Percentiles rank a stretch among this genome's conserved stretches.
These are phyloP conservation scores for Bombardia bombarda DNA, from an alignment of 495 filamentous ascomycete genomes.

Conservation along the genomic window DNA sequence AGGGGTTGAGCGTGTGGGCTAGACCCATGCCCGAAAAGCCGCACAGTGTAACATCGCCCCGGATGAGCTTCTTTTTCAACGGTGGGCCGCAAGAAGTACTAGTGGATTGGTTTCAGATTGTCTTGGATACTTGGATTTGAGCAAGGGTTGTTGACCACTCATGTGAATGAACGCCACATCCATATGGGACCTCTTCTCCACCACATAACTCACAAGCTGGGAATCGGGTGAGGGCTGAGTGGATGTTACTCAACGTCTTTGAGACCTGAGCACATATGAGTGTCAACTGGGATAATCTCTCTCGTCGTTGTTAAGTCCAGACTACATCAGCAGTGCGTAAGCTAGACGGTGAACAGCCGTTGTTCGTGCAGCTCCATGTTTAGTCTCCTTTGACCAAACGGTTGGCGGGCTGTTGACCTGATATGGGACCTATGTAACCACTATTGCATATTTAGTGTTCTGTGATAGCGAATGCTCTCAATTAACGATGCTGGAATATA, in stretches of 20 bases:
- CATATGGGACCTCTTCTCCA: neutral
- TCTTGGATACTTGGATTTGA: neutral
- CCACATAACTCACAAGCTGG: neutral
- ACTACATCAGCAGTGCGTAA: neutral
- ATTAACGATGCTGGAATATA: too few relatives aligned
- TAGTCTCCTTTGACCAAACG: neutral
- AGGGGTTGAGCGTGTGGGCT: too few relatives aligned
- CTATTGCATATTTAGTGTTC: neutral
- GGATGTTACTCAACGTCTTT: neutral
- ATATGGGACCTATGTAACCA: neutral
- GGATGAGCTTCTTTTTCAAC: constrained; percentile 7
- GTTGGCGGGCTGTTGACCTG: neutral
- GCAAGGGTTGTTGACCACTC: neutral
- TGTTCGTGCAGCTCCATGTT: neutral
- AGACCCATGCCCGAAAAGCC: too few relatives aligned
- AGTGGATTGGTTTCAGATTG: constrained; percentile 17
- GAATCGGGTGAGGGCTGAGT: neutral
- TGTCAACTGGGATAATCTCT: neutral
- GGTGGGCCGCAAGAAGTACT: constrained; percentile 5
- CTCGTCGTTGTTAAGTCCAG: neutral
- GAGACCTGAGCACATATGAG: neutral
- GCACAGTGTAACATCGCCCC: constrained; percentile 15
- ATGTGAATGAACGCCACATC: neutral
- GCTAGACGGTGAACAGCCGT: neutral
- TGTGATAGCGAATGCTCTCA: neutral